phyloP scores from a whole-genome alignment of 768 basidiomycete species.

The Mycena galericulata region DNA sequence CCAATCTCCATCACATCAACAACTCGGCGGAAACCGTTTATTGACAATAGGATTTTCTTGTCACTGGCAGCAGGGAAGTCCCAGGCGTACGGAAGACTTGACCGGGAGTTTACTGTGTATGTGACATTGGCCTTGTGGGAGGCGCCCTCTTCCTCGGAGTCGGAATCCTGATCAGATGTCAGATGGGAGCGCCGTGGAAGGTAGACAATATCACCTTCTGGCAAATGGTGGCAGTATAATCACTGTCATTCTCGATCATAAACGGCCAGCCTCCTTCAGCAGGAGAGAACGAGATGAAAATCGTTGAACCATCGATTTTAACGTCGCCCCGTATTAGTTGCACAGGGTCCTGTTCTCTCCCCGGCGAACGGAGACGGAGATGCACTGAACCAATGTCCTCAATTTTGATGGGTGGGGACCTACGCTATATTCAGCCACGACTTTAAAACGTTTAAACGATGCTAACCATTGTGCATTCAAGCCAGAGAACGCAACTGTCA shows the following conservation, averaged over 20 bases:
- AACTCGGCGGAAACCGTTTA: slow-evolving; percentile 70
- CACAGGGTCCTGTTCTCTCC: slow-evolving; percentile 46
- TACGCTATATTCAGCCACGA: slow-evolving; percentile 44
- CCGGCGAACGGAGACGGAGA: slow-evolving; percentile 70
- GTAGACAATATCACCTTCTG: slow-evolving; percentile 71
- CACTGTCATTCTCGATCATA: slow-evolving; percentile 89
- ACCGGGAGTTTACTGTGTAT: slow-evolving; percentile 71
- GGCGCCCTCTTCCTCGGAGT: slow-evolving; percentile 49
- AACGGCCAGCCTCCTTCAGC: slow-evolving; percentile 90
- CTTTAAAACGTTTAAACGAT: not conserved
- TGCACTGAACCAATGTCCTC: slow-evolving; percentile 90
- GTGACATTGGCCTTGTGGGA: slow-evolving; percentile 54
- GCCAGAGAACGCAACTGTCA: slow-evolving; percentile 90
- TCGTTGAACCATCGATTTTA: slow-evolving; percentile 86
- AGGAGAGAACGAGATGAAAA: slow-evolving; percentile 82
- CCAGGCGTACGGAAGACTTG: slow-evolving; percentile 85
- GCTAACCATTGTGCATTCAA: slow-evolving; percentile 83
- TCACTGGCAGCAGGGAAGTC: slow-evolving; percentile 88
- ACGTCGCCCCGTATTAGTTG: slow-evolving; percentile 82
- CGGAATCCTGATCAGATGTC: slow-evolving; percentile 54
- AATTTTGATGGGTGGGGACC: slow-evolving; percentile 94
- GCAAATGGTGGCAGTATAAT: slow-evolving; percentile 71
- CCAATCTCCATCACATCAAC: slow-evolving; percentile 98
- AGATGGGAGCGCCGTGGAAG: slow-evolving; percentile 3
- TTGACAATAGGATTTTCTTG: slow-evolving; percentile 79